Evolutionary conservation across 2,329 filamentous ascomycete genomes (phyloP), one percentile per base, ranked within the genome.

Genomic region (Paracoccidioides lutzii): DNA sequence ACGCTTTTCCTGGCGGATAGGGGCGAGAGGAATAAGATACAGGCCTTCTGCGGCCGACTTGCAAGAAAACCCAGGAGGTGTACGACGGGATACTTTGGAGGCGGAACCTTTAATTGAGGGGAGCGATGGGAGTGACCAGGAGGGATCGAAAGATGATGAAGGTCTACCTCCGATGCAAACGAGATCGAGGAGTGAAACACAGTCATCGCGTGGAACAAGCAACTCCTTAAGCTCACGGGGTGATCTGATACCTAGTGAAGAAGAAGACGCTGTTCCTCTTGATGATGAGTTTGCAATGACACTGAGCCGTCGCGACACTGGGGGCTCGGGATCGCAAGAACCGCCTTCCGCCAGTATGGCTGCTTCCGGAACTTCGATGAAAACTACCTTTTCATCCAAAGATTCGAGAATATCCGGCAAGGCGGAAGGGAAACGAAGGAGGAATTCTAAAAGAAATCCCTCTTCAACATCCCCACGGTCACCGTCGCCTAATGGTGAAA

Each of bases 261-360:
- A 94, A 60, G 90, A 95, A 68, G 91, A 97, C 70, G 91, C 91
- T 0, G 82, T 95, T n/a, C 88, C 90, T 10, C 73, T 97, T 15
- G 88, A 91, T 63, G 91, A 96, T 66, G 90, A 96, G 65, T 94
- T 97, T 63, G 88, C 90, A 2, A 84, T 95, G 67, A 82, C 84
- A 3, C 76, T 96, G 59, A 84, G 90, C 58, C 81, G 86, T 53
- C 82, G 85, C 61, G 80, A 78, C n/a, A 81, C 79, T 0, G 32
- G 46, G 49, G 73, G 73, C 3, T 67, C 75, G 35, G 74, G 73
- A 44, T 74, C 75, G 14, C 89, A 93, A 56, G 86, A 89, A 64
- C 79, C 80, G 48, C 84, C 84, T 32, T 30, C 50, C 28, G 48
- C 57, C 14, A 48, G 28, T 32, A 61, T 65, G 48, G 71, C 72